Conservation (phyloP, 2,329 filamentous ascomycete genomes). For the Clonostachys byssicola region DNA sequence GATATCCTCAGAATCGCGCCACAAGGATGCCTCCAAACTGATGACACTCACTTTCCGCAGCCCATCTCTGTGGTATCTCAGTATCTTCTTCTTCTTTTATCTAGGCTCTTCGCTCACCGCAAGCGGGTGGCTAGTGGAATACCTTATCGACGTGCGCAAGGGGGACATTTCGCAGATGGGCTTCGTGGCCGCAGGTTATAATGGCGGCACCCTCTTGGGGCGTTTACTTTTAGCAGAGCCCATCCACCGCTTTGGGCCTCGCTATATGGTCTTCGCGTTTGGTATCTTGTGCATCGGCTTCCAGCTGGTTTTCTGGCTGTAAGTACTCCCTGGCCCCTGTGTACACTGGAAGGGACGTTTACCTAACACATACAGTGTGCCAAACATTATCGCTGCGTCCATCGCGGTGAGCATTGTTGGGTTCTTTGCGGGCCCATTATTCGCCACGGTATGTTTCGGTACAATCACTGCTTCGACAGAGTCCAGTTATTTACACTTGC, state of each 20-base stretch:
- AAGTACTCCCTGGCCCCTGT: slow-evolving; percentile 6
- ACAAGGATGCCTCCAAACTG: slow-evolving; percentile 29
- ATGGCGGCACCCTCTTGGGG: slow-evolving; percentile 52
- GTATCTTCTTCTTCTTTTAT: slow-evolving; percentile 61
- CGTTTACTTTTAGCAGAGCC: slow-evolving; percentile 54
- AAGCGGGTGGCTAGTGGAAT: slow-evolving; percentile 61
- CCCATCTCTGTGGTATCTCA: slow-evolving; percentile 51
- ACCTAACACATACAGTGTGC: slow-evolving; percentile 18
- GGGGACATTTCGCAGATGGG: slow-evolving; percentile 53
- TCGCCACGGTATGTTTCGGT: slow-evolving; percentile 31
- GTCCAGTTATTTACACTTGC: too few relatives aligned
- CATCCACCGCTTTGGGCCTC: slow-evolving; percentile 53
- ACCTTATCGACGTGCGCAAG: slow-evolving; percentile 54
- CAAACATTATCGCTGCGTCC: slow-evolving; percentile 42
- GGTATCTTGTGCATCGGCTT: slow-evolving; percentile 44
- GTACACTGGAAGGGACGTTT: neutral
- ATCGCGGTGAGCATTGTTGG: slow-evolving; percentile 50
- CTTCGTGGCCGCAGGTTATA: slow-evolving; percentile 58
- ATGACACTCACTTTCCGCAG: slow-evolving; percentile 38
- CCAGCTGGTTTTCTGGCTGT: slow-evolving; percentile 59
- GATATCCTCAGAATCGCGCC: slow-evolving; percentile 3
- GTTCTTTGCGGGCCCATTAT: slow-evolving; percentile 55
- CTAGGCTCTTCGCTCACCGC: slow-evolving; percentile 52
- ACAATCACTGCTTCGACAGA: slow-evolving; percentile 16
- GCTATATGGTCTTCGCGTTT: slow-evolving; percentile 52